These are phyloP conservation scores for Colletotrichum sp. DNA, from an alignment of 2,329 filamentous ascomycete species.

Conservation along the genomic window DNA sequence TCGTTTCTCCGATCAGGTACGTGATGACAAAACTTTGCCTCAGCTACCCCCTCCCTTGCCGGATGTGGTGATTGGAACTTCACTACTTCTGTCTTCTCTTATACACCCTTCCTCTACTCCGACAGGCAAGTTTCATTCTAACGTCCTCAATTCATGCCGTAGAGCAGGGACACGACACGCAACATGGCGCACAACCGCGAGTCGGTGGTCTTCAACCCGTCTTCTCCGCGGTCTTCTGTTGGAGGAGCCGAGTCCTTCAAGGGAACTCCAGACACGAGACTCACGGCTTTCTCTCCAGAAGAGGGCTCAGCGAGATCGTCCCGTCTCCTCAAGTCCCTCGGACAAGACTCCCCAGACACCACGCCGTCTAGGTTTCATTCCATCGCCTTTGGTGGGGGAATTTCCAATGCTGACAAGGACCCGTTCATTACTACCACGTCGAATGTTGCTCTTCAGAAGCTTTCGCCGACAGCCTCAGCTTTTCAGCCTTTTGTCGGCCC, in stretches of 20 bases:
- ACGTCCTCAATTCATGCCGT: neutral
- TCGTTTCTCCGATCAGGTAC: neutral
- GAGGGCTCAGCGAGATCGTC: constrained; percentile 53
- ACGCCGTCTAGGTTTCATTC: constrained; percentile 29
- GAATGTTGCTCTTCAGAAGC: constrained; percentile 41
- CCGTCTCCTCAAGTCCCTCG: constrained; percentile 38
- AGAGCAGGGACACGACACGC: neutral
- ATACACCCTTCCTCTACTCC: neutral
- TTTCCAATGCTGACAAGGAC: constrained; percentile 47
- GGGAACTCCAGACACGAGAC: constrained; percentile 68
- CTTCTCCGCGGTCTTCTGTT: constrained; percentile 57
- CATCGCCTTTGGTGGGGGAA: constrained; percentile 28
- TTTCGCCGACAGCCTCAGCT: constrained; percentile 68
- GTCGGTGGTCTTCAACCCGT: constrained; percentile 38
- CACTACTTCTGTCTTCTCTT: neutral
- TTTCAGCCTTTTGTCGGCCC: constrained; percentile 58
- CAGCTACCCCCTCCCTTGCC: neutral
- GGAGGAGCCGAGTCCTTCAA: constrained; percentile 62
- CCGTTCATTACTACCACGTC: constrained; percentile 56
- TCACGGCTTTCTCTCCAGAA: constrained; percentile 69
- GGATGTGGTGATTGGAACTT: neutral
- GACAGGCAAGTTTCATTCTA: neutral
- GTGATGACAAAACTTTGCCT: neutral
- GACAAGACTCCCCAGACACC: constrained; percentile 32
- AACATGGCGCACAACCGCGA: constrained; percentile 2